These are phyloP conservation scores for Lasiodiplodia theobromae DNA, from an alignment of 2,329 filamentous ascomycete genomes.

Conservation along the genomic window DNA sequence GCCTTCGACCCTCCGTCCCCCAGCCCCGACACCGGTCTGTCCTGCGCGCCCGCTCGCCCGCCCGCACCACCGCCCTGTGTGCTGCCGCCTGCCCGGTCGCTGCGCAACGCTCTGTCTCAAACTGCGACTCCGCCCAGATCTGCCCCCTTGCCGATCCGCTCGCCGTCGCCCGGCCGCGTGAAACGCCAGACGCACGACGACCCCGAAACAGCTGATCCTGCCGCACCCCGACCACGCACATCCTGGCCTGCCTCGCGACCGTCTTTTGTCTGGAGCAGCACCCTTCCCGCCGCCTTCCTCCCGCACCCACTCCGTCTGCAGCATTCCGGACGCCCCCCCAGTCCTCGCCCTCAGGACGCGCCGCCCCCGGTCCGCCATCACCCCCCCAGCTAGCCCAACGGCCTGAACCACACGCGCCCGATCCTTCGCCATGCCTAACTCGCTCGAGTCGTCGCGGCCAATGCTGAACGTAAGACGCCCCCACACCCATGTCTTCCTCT, in stretches of 20 bases:
- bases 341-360: not conserved
- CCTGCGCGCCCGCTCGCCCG: not conserved
- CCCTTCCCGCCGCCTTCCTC: slow-evolving; percentile 13
- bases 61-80: not conserved
- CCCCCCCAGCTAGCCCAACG: slow-evolving; percentile 10
- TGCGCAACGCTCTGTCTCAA: slow-evolving; percentile 27
- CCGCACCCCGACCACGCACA: slow-evolving; percentile 18
- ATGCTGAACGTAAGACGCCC: slow-evolving; percentile 49
- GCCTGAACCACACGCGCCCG: slow-evolving; percentile 20
- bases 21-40: not conserved
- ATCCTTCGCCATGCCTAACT: slow-evolving; percentile 44
- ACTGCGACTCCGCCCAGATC: slow-evolving; percentile 23
- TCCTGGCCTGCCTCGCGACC: slow-evolving; percentile 19
- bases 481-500: slow-evolving; percentile 32
- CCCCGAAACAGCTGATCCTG: slow-evolving; percentile 29
- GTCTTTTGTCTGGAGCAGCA: slow-evolving; percentile 16
- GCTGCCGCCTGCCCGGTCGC: slow-evolving; percentile 11
- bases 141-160: slow-evolving; percentile 28
- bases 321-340: slow-evolving; percentile 18
- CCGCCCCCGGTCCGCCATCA: slow-evolving; percentile 8
- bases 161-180: slow-evolving; percentile 25
- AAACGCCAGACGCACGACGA: slow-evolving; percentile 28
- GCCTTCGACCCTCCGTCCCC: not conserved
- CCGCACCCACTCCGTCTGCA: slow-evolving; percentile 17
- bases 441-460: slow-evolving; percentile 49